A percentile compares a stretch with the other conserved stretches of the same genome.
Conservation (phyloP, 345 rosid species). For the Sonneratia caseolaris region DNA sequence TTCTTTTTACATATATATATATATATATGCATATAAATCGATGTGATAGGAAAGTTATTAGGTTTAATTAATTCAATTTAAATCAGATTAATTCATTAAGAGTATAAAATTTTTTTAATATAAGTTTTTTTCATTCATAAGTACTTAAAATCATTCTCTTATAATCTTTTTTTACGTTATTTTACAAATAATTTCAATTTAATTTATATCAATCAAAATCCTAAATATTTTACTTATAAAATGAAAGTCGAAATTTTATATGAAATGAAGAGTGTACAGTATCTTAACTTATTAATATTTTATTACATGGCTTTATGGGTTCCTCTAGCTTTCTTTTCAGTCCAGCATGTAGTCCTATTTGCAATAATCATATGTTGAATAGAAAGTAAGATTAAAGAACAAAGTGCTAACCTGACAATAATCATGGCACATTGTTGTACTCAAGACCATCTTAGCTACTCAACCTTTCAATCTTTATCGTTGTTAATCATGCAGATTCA, state of each 20-base stretch:
- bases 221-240: too few relatives aligned
- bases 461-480: not conserved
- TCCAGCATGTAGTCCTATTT: constrained; percentile 12
- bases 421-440: constrained; percentile 33
- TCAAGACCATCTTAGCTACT: constrained; percentile 14
- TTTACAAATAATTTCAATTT: too few relatives aligned
- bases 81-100: too few relatives aligned
- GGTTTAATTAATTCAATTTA: too few relatives aligned
- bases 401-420: constrained; percentile 32
- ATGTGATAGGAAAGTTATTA: too few relatives aligned
- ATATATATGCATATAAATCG: too few relatives aligned
- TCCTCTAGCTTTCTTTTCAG: not conserved
- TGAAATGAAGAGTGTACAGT: not conserved
- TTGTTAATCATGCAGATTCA: not conserved
- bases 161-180: too few relatives aligned
- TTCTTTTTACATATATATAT: not conserved
- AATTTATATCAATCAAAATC: too few relatives aligned
- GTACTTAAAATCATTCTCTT: not conserved
- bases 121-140: too few relatives aligned
- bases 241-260: not conserved
- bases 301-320: not conserved
- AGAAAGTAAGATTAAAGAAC: constrained; percentile 4
- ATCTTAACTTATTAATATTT: not conserved
- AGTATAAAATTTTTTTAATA: too few relatives aligned
- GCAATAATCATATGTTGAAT: constrained; percentile 38